These are phyloP conservation scores for Leccinum subgranulosum DNA, from an alignment of 768 basidiomycete genomes.

Conservation along the genomic window DNA sequence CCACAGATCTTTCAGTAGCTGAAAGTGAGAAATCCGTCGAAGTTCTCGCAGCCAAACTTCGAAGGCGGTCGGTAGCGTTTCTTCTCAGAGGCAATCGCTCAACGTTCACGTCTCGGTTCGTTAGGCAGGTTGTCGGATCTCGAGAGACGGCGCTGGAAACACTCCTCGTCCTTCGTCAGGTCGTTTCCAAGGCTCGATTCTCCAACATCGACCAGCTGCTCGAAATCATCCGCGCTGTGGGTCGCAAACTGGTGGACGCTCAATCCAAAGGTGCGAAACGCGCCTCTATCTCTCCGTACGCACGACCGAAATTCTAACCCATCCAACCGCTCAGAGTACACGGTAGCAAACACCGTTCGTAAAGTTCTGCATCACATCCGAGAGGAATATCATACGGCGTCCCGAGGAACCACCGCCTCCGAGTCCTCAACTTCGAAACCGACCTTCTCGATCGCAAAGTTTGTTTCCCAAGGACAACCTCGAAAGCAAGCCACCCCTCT, in stretches of 20 bases:
- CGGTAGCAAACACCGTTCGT: slow-evolving; percentile 91
- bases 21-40: slow-evolving; percentile 63
- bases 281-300: neutral
- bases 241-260: slow-evolving; percentile 78
- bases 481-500: slow-evolving; percentile 39
- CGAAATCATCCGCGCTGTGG: slow-evolving; percentile 73
- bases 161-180: slow-evolving; percentile 80
- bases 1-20: slow-evolving; percentile 35
- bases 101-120: slow-evolving; percentile 2
- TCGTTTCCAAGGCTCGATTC: slow-evolving; percentile 84
- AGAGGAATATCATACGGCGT: slow-evolving; percentile 90
- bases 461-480: slow-evolving; percentile 78
- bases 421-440: slow-evolving; percentile 32
- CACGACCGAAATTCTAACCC: neutral
- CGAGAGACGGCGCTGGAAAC: slow-evolving; percentile 88
- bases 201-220: slow-evolving; percentile 84
- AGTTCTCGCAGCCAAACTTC: slow-evolving; percentile 62
- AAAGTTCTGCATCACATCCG: slow-evolving; percentile 91
- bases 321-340: slow-evolving; percentile 62
- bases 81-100: neutral
- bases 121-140: slow-evolving; percentile 89
- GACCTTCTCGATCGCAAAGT: slow-evolving; percentile 74
- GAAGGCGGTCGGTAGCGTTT: slow-evolving; percentile 57
- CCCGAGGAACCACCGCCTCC: slow-evolving; percentile 39
- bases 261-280: slow-evolving; percentile 82